These are phyloP conservation scores for Physcomitrium patens DNA, from an alignment of 225 moss, liverwort and hornwort genomes.

Conservation along the genomic window DNA sequence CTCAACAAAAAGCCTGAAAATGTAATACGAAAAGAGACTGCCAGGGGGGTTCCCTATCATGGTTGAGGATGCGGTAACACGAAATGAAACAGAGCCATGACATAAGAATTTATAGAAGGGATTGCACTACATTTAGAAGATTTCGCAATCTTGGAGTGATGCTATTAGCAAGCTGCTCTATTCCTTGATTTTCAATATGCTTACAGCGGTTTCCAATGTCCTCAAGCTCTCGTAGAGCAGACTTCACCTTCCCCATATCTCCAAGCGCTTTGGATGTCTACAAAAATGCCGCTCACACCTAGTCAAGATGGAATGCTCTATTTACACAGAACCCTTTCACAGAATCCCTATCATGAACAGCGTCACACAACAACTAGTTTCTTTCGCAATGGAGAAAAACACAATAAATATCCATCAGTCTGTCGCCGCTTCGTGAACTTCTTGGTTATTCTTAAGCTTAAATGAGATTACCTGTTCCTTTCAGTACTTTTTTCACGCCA, in stretches of 20 bases:
- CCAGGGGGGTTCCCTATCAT: not conserved
- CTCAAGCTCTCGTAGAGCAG: constrained; percentile 67
- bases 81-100: not conserved
- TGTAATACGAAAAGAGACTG: no score
- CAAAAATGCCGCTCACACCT: constrained; percentile 12
- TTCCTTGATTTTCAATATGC: constrained; percentile 67
- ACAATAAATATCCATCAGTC: not conserved
- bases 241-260: constrained; percentile 76
- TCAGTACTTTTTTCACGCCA: constrained; percentile 2
- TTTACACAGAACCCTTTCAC: not conserved
- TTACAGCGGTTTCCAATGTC: constrained; percentile 74
- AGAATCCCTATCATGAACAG: not conserved
- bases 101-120: not conserved
- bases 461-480: not conserved
- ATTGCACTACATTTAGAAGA: constrained; percentile 69
- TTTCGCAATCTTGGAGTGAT: constrained; percentile 73
- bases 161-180: constrained; percentile 83
- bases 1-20: no score
- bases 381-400: not conserved
- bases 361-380: not conserved
- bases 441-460: not conserved
- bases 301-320: not conserved
- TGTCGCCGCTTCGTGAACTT: not conserved
- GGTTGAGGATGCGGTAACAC: not conserved
- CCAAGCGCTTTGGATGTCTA: constrained; percentile 64